Conservation (phyloP, 1,284 basidiomycete genomes). For the Ceratobasidium sp. region DNA sequence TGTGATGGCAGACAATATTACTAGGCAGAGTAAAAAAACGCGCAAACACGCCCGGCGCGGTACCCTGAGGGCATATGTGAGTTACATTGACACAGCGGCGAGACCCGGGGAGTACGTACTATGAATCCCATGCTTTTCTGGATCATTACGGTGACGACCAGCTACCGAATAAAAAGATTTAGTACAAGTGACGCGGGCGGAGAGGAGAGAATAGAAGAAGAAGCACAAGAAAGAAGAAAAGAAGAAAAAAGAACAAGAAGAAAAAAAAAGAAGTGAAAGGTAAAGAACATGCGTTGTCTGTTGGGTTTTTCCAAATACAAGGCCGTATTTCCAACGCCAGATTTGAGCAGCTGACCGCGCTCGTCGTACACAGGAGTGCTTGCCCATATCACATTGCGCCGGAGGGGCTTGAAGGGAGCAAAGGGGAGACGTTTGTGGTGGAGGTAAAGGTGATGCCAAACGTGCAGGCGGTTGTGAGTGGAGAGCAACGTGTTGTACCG, state of each 20-base stretch:
- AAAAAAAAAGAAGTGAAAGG: neutral
- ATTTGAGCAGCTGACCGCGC: constrained; percentile 50
- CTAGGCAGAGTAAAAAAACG: constrained; percentile 10
- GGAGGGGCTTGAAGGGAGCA: constrained; percentile 7
- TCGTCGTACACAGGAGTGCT: neutral
- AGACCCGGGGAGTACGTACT: neutral
- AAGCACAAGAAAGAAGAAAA: neutral
- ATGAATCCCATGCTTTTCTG: neutral
- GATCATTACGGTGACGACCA: neutral
- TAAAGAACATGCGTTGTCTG: neutral
- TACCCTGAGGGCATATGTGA: neutral
- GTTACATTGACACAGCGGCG: too few relatives aligned
- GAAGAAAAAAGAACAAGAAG: neutral
- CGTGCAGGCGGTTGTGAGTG: neutral
- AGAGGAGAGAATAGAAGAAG: neutral
- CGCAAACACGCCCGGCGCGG: constrained; percentile 4
- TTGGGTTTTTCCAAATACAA: constrained; percentile 11
- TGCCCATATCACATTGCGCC: constrained; percentile 15
- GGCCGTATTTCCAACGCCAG: constrained; percentile 8
- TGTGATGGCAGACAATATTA: neutral
- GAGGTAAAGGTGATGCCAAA: constrained; percentile 28
- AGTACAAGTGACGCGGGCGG: neutral
- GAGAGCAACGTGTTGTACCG: too few relatives aligned
- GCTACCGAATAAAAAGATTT: neutral
- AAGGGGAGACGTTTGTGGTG: constrained; percentile 11